phyloP scores from a whole-genome alignment of 257 asterid species.

The Apocynum venetum region DNA sequence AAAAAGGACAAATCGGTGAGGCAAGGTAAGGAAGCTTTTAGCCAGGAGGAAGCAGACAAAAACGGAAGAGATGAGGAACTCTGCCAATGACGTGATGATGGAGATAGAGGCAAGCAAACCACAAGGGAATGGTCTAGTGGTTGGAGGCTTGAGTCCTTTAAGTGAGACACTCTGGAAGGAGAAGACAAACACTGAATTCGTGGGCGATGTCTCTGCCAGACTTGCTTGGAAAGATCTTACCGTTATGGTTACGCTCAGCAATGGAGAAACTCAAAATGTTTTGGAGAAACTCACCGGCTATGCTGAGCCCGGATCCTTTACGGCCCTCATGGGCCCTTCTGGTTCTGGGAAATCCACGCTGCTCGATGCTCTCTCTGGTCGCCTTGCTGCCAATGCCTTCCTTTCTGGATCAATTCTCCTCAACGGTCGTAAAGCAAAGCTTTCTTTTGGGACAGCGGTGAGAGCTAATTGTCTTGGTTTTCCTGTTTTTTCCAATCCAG shows the following conservation, averaged over 20 bases:
- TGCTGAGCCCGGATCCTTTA: constrained; percentile 90
- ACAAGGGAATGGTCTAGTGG: constrained; percentile 55
- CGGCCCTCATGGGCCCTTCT: constrained; percentile 98
- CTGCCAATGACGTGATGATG: constrained; percentile 63
- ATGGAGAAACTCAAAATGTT: constrained; percentile 79
- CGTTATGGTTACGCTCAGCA: constrained; percentile 68
- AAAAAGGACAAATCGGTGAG: no score
- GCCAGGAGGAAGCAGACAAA: not conserved
- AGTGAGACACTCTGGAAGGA: constrained; percentile 96
- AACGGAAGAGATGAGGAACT: constrained; percentile 21
- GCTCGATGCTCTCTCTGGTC: constrained; percentile 86
- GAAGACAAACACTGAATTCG: constrained; percentile 64
- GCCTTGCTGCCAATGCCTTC: constrained; percentile 88
- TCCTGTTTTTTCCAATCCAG: no score
- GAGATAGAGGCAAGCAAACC: constrained; percentile 88
- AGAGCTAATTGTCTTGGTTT: not conserved
- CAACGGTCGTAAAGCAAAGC: constrained; percentile 86
- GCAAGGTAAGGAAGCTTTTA: no score
- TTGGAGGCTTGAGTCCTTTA: constrained; percentile 86
- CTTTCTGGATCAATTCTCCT: constrained; percentile 74
- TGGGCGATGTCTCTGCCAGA: constrained; percentile 88
- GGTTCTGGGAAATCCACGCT: constrained; percentile 94
- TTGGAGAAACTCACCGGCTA: constrained; percentile 72
- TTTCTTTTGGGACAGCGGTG: constrained; percentile 90
- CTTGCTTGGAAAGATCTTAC: constrained; percentile 89